These are phyloP conservation scores for Asterella californica DNA, from an alignment of 225 moss, liverwort and hornwort genomes.

Conservation along the genomic window DNA sequence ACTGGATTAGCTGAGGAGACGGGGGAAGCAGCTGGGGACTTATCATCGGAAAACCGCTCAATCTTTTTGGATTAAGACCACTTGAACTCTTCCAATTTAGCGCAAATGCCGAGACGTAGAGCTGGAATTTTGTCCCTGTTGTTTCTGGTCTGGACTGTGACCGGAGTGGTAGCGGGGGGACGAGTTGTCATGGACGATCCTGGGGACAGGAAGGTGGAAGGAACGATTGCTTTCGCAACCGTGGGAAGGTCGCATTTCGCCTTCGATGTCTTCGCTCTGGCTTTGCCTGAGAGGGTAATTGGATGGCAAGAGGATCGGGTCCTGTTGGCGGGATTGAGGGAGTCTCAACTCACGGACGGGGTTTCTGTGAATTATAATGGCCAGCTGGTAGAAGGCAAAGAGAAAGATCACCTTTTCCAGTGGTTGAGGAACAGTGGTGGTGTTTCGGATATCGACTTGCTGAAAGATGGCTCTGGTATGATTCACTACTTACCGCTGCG, in stretches of 20 bases:
- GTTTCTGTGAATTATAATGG: conserved; percentile 77
- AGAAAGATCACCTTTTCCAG: conserved; percentile 35
- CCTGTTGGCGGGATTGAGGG: conserved; percentile 20
- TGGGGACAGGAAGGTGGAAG: conserved; percentile 15
- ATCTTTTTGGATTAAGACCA: no score
- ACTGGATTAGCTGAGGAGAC: no score
- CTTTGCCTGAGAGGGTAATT: conserved; percentile 22
- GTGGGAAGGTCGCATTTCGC: conserved; percentile 35
- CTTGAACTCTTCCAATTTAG: no score
- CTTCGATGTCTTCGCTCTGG: conserved; percentile 59
- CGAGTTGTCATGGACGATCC: no score
- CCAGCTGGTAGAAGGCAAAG: conserved; percentile 57
- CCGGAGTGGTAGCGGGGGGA: no score
- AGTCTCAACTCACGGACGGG: conserved; percentile 59
- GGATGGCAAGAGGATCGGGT: not conserved
- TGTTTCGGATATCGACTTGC: no score
- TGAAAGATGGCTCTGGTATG: conserved; percentile 7
- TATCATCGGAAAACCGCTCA: no score
- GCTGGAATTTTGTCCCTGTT: no score
- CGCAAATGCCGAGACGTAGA: no score
- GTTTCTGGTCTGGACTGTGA: no score
- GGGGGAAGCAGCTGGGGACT: no score
- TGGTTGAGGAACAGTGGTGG: conserved; percentile 30
- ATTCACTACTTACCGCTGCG: not conserved
- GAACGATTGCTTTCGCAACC: conserved; percentile 46